Evolutionary conservation across 805 yeast species (phyloP).

Genomic region (Hemisphaericaspora nanyangensis): DNA sequence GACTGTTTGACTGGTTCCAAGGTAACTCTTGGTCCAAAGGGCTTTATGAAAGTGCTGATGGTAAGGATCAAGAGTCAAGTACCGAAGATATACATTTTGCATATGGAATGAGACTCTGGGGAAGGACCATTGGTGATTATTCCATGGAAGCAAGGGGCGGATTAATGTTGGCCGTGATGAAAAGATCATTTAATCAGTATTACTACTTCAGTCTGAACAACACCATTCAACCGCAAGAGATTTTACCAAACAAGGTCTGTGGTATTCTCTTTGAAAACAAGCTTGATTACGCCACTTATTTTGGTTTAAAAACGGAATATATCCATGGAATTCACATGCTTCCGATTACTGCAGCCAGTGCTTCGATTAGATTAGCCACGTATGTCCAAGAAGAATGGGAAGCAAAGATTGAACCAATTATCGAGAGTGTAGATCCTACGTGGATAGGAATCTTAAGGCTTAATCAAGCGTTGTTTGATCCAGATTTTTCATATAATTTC

Average conservation of each 20-base stretch:
- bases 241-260: conserved; percentile 60
- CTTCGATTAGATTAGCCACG: conserved; percentile 50
- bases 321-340: conserved; percentile 78
- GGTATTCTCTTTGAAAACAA: conserved; percentile 75
- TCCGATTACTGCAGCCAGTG: conserved; percentile 68
- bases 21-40: conserved; percentile 84
- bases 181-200: conserved; percentile 50
- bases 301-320: conserved; percentile 56
- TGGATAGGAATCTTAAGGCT: conserved; percentile 74
- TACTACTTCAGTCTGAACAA: conserved; percentile 52
- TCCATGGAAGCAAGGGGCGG: conserved; percentile 55
- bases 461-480: conserved; percentile 73
- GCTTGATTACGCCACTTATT: conserved; percentile 68
- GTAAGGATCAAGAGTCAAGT: conserved; percentile 70
- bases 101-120: conserved; percentile 70
- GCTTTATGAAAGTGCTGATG: conserved; percentile 63
- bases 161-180: conserved; percentile 59
- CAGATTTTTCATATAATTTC: conserved; percentile 56
- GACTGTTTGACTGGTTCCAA: conserved; percentile 71
- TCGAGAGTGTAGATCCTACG: conserved; percentile 50
- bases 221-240: conserved; percentile 47
- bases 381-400: conserved; percentile 66
- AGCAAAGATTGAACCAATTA: conserved; percentile 41
- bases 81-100: conserved; percentile 73
- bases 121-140: conserved; percentile 51